Conservation (phyloP, 2,329 filamentous ascomycete species). For the Fusarium veterinarium region DNA sequence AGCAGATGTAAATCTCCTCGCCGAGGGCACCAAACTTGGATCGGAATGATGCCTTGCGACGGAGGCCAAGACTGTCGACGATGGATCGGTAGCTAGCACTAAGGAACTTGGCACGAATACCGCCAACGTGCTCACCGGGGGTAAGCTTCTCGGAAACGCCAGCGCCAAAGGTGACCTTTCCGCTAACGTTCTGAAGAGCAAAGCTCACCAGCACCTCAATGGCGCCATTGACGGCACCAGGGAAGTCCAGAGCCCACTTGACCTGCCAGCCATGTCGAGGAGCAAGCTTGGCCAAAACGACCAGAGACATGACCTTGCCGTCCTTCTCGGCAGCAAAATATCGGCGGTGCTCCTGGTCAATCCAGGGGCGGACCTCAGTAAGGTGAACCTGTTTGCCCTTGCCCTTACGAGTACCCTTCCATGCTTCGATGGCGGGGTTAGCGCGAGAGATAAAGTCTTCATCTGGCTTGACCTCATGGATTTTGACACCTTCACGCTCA, state of each 20-base stretch:
- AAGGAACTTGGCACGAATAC: constrained; percentile 82
- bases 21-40: constrained; percentile 89
- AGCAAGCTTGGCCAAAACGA: constrained; percentile 85
- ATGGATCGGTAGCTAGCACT: constrained; percentile 85
- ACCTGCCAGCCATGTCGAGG: constrained; percentile 90
- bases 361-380: constrained; percentile 90
- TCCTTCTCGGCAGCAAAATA: constrained; percentile 86
- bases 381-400: constrained; percentile 86
- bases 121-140: constrained; percentile 84
- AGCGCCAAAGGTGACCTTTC: constrained; percentile 84
- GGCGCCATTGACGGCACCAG: constrained; percentile 83
- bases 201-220: constrained; percentile 86
- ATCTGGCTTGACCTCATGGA: constrained; percentile 77
- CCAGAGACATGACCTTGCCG: constrained; percentile 78
- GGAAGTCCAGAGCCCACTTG: constrained; percentile 97
- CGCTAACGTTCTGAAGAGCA: constrained; percentile 65
- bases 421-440: constrained; percentile 79
- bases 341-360: constrained; percentile 83
- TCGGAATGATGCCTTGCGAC: constrained; percentile 87
- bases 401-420: constrained; percentile 83
- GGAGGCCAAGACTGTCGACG: constrained; percentile 83
- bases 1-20: constrained; percentile 89
- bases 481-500: constrained; percentile 85
- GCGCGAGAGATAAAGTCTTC: constrained; percentile 76
- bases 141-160: constrained; percentile 80